Evolutionary conservation across 768 basidiomycete genomes (phyloP).

Genomic region (Phlebiopsis flavidoalba): DNA sequence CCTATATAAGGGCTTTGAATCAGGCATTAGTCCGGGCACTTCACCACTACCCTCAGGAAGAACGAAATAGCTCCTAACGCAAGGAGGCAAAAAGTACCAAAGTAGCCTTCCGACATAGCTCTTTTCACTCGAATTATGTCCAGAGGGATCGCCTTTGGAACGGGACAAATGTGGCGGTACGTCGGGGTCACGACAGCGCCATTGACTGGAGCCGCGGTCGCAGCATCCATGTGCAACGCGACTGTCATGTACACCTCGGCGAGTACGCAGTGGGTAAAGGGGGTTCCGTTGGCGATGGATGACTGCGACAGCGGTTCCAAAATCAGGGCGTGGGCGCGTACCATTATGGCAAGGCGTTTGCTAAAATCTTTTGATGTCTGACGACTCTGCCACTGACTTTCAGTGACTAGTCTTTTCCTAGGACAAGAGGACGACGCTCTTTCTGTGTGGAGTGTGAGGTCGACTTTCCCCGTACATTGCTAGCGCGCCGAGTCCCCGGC

Average conservation of each 20-base stretch:
- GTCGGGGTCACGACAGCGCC: neutral
- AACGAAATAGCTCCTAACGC: no score
- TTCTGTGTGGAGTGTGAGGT: neutral
- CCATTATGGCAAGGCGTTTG: neutral
- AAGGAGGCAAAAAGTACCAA: no score
- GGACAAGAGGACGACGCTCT: neutral
- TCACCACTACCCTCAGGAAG: no score
- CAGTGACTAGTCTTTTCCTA: neutral
- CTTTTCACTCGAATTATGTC: no score
- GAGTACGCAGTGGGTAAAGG: constrained; percentile 21
- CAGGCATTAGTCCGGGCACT: no score
- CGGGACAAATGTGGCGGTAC: no score
- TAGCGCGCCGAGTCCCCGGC: neutral
- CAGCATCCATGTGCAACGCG: constrained; percentile 26
- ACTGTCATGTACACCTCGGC: constrained; percentile 21
- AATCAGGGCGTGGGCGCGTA: neutral
- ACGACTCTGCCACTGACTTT: neutral
- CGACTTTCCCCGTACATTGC: neutral
- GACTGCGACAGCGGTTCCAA: constrained; percentile 63
- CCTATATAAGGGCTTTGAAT: neutral
- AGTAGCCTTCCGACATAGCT: no score
- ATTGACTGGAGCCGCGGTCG: constrained; percentile 20
- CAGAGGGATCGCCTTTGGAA: no score
- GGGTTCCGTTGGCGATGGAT: constrained; percentile 71
- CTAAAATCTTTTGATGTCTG: neutral